phyloP scores from a whole-genome alignment of 2,329 filamentous ascomycete genomes.

The Botrytis cinerea region DNA sequence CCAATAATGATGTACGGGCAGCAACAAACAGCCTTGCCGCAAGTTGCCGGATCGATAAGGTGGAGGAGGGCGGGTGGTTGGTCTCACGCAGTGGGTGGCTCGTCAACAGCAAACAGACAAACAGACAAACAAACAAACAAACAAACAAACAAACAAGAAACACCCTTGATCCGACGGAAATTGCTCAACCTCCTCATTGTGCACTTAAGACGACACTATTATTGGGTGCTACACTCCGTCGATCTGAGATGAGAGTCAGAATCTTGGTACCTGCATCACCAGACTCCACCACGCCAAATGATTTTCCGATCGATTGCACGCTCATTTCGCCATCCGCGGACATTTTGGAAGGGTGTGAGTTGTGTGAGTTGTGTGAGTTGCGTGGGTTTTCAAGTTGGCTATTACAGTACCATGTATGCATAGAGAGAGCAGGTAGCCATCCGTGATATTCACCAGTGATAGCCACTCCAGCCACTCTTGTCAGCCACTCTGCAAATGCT shows the following conservation, averaged over 20 bases:
- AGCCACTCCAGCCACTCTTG: not conserved
- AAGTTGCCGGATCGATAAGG: not conserved
- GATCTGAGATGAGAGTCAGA: not conserved
- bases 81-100: no score
- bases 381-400: no score
- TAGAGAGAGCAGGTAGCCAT: no score
- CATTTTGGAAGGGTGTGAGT: not conserved
- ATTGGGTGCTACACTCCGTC: not conserved
- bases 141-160: no score
- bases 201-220: not conserved
- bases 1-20: not conserved
- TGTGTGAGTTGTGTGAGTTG: no score
- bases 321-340: not conserved
- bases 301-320: not conserved
- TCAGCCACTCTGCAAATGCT: not conserved
- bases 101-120: not conserved
- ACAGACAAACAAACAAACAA: no score
- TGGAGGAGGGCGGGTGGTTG: no score
- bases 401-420: no score
- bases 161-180: not conserved
- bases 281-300: slow-evolving; percentile 11
- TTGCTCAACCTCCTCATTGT: not conserved
- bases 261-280: slow-evolving; percentile 16
- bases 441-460: no score
- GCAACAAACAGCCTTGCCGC: not conserved